Evolutionary conservation across 2,329 filamentous ascomycete genomes (phyloP), one percentile per base, ranked within the genome.

Genomic region (Cercospora berteroae): DNA sequence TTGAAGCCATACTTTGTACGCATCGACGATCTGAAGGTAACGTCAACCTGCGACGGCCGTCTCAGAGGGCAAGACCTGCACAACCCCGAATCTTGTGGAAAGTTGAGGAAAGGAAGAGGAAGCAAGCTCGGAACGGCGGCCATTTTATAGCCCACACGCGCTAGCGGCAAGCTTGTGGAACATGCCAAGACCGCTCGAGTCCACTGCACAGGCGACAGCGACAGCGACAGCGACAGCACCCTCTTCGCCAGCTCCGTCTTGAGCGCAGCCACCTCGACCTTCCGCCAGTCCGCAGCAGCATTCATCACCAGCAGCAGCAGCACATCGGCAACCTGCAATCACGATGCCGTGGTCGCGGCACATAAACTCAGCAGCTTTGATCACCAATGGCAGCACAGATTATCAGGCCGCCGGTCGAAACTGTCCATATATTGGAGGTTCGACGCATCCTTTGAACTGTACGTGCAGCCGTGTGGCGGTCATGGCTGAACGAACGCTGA

Each of bases 1-100:
- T 56, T 29, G 50, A 25, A 56, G 50, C 42, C 42, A 20, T 56
- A 27, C 23, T 56, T 56, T 25, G 23, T 27, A 56, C 50, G 50
- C 50, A 56, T 56, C 50, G 23, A 56, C 50, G 50, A 56, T 48
- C 42, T 48, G 23, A 29, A 56, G 50, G 50, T 56, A 56, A 25
- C 27, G 50, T 56, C 50, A 56, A 27, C 50, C 50, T 56, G 50
- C n/a, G 50, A 29, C 50, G 50, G 50, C 50, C 50, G 50, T 56
- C 50, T 29, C 50, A 27, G 23, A 29, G 20, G 50, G 23, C 50
- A 56, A 56, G 50, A 56, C 20, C 27, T 20, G 42, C 42, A 20
- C 42, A 56, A 56, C n/a, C 50, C 50, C 23, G 23, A 56, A 4
- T 29, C 0, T 10, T 29, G n/a, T 18, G 18, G 23, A 56, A 33